Conservation (phyloP, 2,329 filamentous ascomycete species). For the Fonsecaea monophora region DNA sequence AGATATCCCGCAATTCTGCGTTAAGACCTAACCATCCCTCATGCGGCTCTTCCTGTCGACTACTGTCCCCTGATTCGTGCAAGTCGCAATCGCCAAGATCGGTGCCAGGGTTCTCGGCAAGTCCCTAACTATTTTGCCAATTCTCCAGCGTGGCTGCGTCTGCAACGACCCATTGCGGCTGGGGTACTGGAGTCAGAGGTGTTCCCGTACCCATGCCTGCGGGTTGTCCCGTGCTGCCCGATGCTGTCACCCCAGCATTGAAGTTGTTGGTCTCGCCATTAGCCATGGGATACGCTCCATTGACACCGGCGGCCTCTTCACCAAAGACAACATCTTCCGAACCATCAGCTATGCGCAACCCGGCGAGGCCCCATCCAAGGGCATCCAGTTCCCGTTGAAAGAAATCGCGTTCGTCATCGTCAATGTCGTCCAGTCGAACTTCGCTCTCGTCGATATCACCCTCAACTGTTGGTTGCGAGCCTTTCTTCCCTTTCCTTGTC, state of each 20-base stretch:
- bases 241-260: background rate
- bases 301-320: constrained; percentile 36
- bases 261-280: constrained; percentile 22
- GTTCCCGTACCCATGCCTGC: background rate
- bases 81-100: background rate
- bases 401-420: constrained; percentile 78
- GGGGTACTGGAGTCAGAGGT: constrained; percentile 24
- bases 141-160: constrained; percentile 33
- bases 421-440: constrained; percentile 35
- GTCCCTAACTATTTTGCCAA: constrained; percentile 37
- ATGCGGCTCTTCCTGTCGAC: background rate
- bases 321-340: constrained; percentile 39
- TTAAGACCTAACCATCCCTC: background rate
- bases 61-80: background rate
- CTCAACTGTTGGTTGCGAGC: background rate
- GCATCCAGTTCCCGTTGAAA: constrained; percentile 79
- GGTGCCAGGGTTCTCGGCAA: background rate
- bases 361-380: constrained; percentile 61
- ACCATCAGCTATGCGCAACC: constrained; percentile 37
- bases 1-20: background rate
- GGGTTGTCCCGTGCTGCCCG: background rate
- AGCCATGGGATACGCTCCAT: constrained; percentile 21
- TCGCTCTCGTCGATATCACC: constrained; percentile 15
- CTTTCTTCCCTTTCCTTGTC: constrained; percentile 63
- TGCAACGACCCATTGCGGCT: constrained; percentile 33